Evolutionary conservation across 768 basidiomycete species (phyloP).

Genomic region (Lactarius sanguifluus): DNA sequence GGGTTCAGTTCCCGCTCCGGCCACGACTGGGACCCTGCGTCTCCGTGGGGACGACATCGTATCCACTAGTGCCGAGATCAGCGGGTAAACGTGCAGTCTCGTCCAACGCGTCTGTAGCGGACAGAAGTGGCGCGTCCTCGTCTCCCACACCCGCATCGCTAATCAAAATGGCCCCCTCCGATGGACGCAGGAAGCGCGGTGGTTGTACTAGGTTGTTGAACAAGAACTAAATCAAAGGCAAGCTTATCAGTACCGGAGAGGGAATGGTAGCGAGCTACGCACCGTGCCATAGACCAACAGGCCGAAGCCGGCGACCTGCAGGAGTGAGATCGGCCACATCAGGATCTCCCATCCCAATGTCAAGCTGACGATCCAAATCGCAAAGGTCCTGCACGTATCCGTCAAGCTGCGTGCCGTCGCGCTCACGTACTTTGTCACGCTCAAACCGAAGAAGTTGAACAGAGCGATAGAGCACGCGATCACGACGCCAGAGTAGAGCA

Average conservation of each 20-base stretch:
- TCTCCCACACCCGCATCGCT: slow-evolving; percentile 32
- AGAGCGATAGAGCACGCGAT: slow-evolving; percentile 53
- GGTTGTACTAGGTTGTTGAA: slow-evolving; percentile 86
- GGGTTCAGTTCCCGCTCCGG: slow-evolving; percentile 10
- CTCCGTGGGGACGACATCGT: slow-evolving; percentile 64
- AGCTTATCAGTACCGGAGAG: slow-evolving; percentile 15
- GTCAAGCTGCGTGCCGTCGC: slow-evolving; percentile 90
- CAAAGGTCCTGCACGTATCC: slow-evolving; percentile 92
- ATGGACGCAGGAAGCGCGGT: slow-evolving; percentile 56
- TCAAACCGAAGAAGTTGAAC: slow-evolving; percentile 77
- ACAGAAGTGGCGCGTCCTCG: slow-evolving; percentile 44
- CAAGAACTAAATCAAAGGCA: slow-evolving; percentile 55
- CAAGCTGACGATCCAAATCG: slow-evolving; percentile 94
- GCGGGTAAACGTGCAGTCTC: slow-evolving; percentile 83
- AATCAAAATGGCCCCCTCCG: slow-evolving; percentile 31
- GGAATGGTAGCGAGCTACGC: slow-evolving; percentile 32
- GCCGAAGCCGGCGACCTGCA: slow-evolving; percentile 83
- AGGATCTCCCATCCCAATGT: slow-evolving; percentile 89
- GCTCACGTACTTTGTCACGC: slow-evolving; percentile 89
- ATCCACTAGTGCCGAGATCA: slow-evolving; percentile 80
- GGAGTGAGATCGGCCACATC: slow-evolving; percentile 73
- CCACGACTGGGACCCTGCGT: slow-evolving; percentile 25
- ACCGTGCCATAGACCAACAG: slow-evolving; percentile 93
- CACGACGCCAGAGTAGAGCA: slow-evolving; percentile 46
- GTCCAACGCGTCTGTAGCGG: slow-evolving; percentile 67